Percentiles rank a stretch among this genome's conserved stretches.
These are phyloP conservation scores for Chaetomiaceae sp. DNA, from an alignment of 2,329 filamentous ascomycete genomes.

Conservation along the genomic window DNA sequence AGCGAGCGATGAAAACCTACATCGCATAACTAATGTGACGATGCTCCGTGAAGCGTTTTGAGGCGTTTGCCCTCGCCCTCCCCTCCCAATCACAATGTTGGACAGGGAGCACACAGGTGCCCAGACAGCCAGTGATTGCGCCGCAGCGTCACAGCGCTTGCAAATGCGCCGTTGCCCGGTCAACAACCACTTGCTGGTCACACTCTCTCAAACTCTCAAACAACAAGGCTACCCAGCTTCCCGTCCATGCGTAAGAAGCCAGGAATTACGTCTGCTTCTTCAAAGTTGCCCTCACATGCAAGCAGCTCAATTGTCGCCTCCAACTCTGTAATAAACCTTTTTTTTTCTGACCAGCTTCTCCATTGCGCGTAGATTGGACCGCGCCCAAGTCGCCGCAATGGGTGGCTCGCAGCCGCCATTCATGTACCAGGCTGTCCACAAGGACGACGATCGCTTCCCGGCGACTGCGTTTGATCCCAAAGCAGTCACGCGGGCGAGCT, in stretches of 20 bases:
- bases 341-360: too few relatives aligned
- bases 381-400: conserved; percentile 26
- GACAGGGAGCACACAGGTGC: too few relatives aligned
- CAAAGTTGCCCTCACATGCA: background rate
- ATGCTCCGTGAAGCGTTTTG: too few relatives aligned
- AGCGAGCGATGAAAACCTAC: too few relatives aligned
- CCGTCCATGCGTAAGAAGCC: background rate
- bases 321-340: background rate
- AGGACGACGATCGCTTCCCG: conserved; percentile 51
- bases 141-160: background rate
- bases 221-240: background rate
- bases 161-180: conserved; percentile 11
- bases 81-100: too few relatives aligned
- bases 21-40: too few relatives aligned
- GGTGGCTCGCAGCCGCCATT: conserved; percentile 52
- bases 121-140: background rate
- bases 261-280: background rate
- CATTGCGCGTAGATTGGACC: background rate
- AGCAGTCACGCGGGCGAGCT: conserved; percentile 75
- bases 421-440: conserved; percentile 60
- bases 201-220: background rate
- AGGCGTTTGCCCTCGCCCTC: too few relatives aligned
- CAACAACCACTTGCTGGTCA: background rate
- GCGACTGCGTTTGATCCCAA: conserved; percentile 75
- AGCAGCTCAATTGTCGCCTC: background rate